These are phyloP conservation scores for Cyclostephanos tholiformis DNA, from an alignment of 108 stramenopile genomes.

Conservation along the genomic window DNA sequence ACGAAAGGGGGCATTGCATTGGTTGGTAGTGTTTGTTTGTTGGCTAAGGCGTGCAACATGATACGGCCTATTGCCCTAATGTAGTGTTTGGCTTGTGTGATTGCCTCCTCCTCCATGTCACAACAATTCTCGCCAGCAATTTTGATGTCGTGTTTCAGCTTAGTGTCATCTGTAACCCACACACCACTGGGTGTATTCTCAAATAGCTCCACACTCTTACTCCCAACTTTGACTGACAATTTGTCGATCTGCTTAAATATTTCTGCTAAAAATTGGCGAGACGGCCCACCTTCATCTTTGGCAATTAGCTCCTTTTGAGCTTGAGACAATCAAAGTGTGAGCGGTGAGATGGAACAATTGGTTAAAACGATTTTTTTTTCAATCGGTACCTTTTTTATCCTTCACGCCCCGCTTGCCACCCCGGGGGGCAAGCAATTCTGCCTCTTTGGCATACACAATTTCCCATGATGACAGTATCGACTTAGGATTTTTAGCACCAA, in stretches of 20 bases:
- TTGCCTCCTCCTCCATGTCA: too few relatives aligned
- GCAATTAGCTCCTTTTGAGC: slow-evolving; percentile 4
- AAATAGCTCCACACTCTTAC: not conserved
- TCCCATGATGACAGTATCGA: slow-evolving; percentile 21
- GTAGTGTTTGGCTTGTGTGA: not conserved
- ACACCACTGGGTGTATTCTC: slow-evolving; percentile 11
- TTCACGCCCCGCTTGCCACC: too few relatives aligned
- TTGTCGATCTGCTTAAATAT: slow-evolving; percentile 20
- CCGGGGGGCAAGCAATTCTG: not conserved
- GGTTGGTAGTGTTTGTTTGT: slow-evolving; percentile 17
- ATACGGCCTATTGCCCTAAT: slow-evolving; percentile 16
- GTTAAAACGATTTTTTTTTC: too few relatives aligned
- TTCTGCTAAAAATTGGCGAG: slow-evolving; percentile 27
- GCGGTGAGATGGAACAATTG: not conserved
- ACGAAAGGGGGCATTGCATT: slow-evolving; percentile 27
- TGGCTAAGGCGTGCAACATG: slow-evolving; percentile 23
- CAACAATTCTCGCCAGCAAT: too few relatives aligned
- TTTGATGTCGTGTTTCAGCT: not conserved
- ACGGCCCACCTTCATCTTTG: slow-evolving; percentile 41
- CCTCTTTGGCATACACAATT: slow-evolving; percentile 15
- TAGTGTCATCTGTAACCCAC: not conserved
- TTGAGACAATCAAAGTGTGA: not conserved
- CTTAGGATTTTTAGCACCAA: not conserved
- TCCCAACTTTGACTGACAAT: slow-evolving; percentile 13
- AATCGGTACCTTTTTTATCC: not conserved